Conservation (phyloP, 139 green algal genomes). For the Bryopsis sp. region DNA sequence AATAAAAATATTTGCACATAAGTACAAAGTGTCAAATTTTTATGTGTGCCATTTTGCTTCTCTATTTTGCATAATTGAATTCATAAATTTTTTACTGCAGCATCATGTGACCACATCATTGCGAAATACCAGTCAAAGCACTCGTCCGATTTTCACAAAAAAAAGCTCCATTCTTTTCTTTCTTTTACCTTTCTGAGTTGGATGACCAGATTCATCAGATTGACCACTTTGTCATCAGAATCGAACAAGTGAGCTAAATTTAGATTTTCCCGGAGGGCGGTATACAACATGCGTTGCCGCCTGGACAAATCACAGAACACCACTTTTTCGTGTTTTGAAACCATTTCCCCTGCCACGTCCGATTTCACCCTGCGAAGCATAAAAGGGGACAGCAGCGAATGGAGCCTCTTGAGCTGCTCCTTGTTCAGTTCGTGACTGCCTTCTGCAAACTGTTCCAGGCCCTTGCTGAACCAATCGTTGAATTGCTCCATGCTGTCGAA, state of each 20-base stretch:
- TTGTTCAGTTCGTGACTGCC: constrained; percentile 21
- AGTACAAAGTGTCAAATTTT: too few relatives aligned
- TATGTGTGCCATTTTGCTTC: too few relatives aligned
- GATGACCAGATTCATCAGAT: constrained; percentile 55
- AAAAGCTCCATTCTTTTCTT: too few relatives aligned
- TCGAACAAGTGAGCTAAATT: constrained; percentile 43
- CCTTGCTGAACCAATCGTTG: constrained; percentile 54
- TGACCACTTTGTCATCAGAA: constrained; percentile 31
- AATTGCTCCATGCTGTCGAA: constrained; percentile 46
- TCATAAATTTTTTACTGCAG: too few relatives aligned
- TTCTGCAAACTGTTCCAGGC: constrained; percentile 14
- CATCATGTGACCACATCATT: too few relatives aligned
- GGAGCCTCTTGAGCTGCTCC: constrained; percentile 35
- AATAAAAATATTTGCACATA: too few relatives aligned
- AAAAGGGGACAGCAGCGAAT: constrained; percentile 52
- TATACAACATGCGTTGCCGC: constrained; percentile 28
- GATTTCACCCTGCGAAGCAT: constrained; percentile 59
- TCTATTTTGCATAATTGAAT: too few relatives aligned
- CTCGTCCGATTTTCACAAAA: too few relatives aligned
- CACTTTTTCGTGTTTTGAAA: constrained; percentile 5
- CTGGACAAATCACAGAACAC: constrained; percentile 19
- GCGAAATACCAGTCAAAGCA: too few relatives aligned
- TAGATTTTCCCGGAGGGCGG: constrained; percentile 39
- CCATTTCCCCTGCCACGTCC: constrained; percentile 50
- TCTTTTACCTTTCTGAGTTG: constrained; percentile 41